These are phyloP conservation scores for Simplicillium sp. DNA, from an alignment of 2,329 filamentous ascomycete species.

Conservation along the genomic window DNA sequence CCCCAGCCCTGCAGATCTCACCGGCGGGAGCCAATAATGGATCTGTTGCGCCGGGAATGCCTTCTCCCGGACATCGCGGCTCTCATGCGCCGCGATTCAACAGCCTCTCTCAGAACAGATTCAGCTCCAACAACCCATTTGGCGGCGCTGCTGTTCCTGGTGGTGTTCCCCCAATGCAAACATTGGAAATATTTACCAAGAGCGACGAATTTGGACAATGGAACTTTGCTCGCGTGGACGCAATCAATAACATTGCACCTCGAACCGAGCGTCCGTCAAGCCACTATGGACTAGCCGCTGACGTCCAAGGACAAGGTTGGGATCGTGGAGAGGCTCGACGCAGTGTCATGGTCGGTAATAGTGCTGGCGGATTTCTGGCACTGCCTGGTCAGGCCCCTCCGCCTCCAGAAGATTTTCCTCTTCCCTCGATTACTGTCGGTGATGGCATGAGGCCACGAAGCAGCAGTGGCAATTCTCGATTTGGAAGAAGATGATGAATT, in stretches of 20 bases:
- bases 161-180: slow-evolving; percentile 34
- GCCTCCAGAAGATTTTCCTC: slow-evolving; percentile 5
- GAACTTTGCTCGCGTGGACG: slow-evolving; percentile 44
- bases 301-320: slow-evolving; percentile 39
- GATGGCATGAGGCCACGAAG: slow-evolving; percentile 5
- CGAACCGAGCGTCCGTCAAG: slow-evolving; percentile 35
- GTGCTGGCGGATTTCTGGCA: slow-evolving; percentile 41
- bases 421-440: background rate
- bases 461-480: slow-evolving; percentile 2
- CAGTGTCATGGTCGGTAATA: slow-evolving; percentile 44
- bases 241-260: slow-evolving; percentile 13
- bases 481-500: background rate
- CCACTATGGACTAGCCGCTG: slow-evolving; percentile 47
- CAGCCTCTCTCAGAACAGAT: slow-evolving; percentile 26
- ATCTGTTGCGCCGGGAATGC: background rate
- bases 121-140: slow-evolving; percentile 54
- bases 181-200: slow-evolving; percentile 52
- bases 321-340: slow-evolving; percentile 40
- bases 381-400: slow-evolving; percentile 27
- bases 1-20: slow-evolving; percentile 14
- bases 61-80: slow-evolving; percentile 12
- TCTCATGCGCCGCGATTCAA: slow-evolving; percentile 10
- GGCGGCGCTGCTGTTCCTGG: slow-evolving; percentile 21
- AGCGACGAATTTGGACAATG: slow-evolving; percentile 48
- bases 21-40: slow-evolving; percentile 7